Base-by-base conservation (phyloP, 345 rosid genomes). In the Sonneratia alba region DNA sequence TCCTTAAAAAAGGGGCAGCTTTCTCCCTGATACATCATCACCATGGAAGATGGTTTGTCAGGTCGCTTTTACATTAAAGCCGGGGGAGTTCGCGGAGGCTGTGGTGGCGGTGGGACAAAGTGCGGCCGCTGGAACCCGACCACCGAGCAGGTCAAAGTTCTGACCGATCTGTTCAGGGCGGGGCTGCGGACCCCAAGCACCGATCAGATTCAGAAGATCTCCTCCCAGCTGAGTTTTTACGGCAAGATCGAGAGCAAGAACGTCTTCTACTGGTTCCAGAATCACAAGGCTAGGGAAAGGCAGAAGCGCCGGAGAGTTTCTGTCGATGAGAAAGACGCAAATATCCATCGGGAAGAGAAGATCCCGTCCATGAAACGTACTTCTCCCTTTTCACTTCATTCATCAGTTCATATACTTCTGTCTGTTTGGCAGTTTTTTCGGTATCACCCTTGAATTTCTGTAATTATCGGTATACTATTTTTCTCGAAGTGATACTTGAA, bases 121-220 rank as follows among this genome's bases (percentile, higher is more conserved):
- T 90, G 99, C 55, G 97, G 96, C 51, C 84, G 99, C 38, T 95
- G 99, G 99, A 95, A 92, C 74, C 99, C 97, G 0, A 91, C 99
- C 27, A 74, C 84, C 1, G 99, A 94, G 78, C 99, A 94, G 76
- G 97, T 91, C 48, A 91, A 89, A 80, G 83, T 91, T 63, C 79
- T 94, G 72, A 91, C 95, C 3, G 98, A 91, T 61, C 78, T 94
- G 77, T 94, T 94, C 86, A 77, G 86, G 83, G 88, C 99, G 1
- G 97, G 97, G 32, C 86, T 94, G 40, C 78, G 97, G 66, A 94
- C 97, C 19, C 99, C 99, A 0, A 94, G 87, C 79, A 94, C 99
- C 16, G 96, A 94, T 67, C 97, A 94, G 84, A 94, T 94, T 79
- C 97, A 91, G 72, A 91, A 89, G 82, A 94, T 94, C 78, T 91